A percentile compares a stretch with the other conserved stretches of the same genome.
Evolutionary conservation across 331 rosid genomes (phyloP).

Genomic region (Phaseolus coccineus): DNA sequence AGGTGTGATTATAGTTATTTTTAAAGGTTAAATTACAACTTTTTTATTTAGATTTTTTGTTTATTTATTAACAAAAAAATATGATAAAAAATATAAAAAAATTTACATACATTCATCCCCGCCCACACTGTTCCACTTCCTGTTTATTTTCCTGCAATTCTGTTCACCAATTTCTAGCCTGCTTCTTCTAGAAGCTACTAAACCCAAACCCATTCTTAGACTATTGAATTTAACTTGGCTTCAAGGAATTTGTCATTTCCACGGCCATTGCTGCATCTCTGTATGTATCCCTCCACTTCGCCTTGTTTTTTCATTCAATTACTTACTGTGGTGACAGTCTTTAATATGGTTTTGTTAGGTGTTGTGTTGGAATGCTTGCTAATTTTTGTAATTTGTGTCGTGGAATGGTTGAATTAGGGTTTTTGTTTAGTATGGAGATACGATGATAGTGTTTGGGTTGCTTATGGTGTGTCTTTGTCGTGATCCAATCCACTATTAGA

Average conservation of each 20-base stretch:
- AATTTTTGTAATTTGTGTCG: neutral
- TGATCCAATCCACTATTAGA: neutral
- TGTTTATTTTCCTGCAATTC: neutral
- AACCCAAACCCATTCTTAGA: neutral
- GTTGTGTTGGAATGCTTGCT: neutral
- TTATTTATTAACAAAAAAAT: too few species aligned
- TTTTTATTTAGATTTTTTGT: too few species aligned
- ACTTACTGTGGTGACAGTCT: neutral
- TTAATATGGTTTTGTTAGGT: neutral
- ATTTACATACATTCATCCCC: constrained; percentile 31
- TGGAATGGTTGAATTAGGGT: constrained; percentile 35
- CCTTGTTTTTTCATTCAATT: neutral
- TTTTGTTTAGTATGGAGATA: neutral
- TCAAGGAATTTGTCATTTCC: neutral
- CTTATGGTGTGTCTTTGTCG: neutral
- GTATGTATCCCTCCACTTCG: neutral
- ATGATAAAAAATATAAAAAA: too few species aligned
- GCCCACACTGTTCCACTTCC: constrained; percentile 26
- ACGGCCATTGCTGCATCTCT: neutral
- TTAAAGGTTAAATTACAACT: too few species aligned
- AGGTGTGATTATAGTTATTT: too few species aligned
- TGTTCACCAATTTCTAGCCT: neutral
- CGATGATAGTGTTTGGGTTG: neutral
- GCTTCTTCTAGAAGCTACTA: constrained; percentile 37
- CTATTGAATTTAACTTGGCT: neutral